Conservation (phyloP, 2,329 filamentous ascomycete species). For the Diplodia intermedia region DNA sequence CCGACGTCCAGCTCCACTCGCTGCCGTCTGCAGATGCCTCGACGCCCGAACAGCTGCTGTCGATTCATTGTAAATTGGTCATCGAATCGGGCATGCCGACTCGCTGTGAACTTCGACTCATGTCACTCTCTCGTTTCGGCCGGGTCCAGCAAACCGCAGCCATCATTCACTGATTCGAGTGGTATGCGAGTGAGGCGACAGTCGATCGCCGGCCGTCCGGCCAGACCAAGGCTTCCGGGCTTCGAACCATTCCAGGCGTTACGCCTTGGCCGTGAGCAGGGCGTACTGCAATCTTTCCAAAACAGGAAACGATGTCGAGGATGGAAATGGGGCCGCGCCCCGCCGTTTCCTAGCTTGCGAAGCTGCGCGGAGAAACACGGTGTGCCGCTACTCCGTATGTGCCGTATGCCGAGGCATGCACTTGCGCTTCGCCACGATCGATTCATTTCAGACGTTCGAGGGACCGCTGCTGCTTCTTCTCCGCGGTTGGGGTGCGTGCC, state of each 20-base stretch:
- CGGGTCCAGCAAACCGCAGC: background rate
- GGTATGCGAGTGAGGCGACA: background rate
- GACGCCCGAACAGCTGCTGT: background rate
- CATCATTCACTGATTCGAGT: background rate
- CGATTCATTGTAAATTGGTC: conserved; percentile 16
- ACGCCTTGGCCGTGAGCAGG: conserved; percentile 7
- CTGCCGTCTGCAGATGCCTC: conserved; percentile 7
- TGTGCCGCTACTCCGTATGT: too few species aligned
- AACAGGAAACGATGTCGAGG: conserved; percentile 12
- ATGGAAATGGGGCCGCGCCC: background rate
- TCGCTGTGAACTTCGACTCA: conserved; percentile 21
- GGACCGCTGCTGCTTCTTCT: conserved; percentile 2
- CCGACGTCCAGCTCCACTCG: conserved; percentile 4
- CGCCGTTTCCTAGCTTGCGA: background rate
- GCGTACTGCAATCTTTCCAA: conserved; percentile 16
- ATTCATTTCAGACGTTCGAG: conserved; percentile 29
- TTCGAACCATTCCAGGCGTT: conserved; percentile 26
- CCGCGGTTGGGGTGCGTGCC: conserved; percentile 8
- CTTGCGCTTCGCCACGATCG: background rate
- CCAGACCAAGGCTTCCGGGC: too few species aligned
- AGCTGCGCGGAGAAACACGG: background rate
- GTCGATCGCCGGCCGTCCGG: background rate
- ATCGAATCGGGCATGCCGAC: conserved; percentile 17
- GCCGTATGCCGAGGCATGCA: conserved; percentile 8
- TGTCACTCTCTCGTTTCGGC: background rate